Evolutionary conservation across 495 filamentous ascomycete genomes (phyloP).

Genomic region (Lasiosphaeria miniovina): DNA sequence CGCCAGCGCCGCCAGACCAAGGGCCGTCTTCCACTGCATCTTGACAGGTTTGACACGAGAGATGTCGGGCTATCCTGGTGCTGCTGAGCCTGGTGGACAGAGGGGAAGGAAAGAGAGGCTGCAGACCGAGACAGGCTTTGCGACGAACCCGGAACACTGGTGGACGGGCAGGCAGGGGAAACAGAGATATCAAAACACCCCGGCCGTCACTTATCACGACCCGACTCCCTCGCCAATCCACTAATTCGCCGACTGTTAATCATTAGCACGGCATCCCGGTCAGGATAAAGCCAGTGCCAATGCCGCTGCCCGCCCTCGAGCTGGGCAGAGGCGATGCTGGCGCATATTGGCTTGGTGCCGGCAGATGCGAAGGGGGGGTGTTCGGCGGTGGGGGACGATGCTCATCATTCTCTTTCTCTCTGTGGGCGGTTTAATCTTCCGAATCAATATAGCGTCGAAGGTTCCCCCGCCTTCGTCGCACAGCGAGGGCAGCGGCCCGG

Average conservation of each 20-base stretch:
- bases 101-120: too few species aligned
- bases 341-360: neutral
- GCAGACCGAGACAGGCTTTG: too few species aligned
- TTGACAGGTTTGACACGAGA: neutral
- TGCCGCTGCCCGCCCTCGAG: neutral
- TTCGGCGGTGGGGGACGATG: too few species aligned
- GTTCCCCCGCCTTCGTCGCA: neutral
- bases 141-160: too few species aligned
- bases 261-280: neutral
- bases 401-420: too few species aligned
- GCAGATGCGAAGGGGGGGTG: neutral
- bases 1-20: slow-evolving; percentile 39
- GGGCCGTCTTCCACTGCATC: slow-evolving; percentile 28
- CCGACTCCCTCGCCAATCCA: too few species aligned
- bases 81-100: neutral
- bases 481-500: neutral
- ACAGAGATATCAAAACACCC: too few species aligned
- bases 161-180: too few species aligned
- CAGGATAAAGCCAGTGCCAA: neutral
- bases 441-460: neutral
- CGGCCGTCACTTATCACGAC: too few species aligned
- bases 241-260: neutral
- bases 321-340: neutral
- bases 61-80: neutral
- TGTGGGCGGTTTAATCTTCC: neutral